Evolutionary conservation across 2,329 filamentous ascomycete species (phyloP).

Genomic region (Arthrinium phaeospermum): DNA sequence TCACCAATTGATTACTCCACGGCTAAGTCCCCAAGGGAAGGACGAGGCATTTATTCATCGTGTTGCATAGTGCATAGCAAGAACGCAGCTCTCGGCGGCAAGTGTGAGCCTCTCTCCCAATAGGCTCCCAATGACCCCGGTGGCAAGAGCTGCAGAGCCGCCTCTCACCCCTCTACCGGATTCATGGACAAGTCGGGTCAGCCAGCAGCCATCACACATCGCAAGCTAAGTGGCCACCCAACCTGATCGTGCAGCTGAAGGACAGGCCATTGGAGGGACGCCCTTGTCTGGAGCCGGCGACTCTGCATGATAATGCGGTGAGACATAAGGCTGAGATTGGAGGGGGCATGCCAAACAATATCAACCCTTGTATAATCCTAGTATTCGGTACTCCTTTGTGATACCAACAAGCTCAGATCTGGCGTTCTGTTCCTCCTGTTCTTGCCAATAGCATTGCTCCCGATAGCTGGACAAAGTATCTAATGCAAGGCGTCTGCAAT

Average conservation of each 20-base stretch:
- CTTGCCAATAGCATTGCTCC: too few relatives aligned
- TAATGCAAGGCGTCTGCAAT: not conserved
- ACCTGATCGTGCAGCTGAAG: not conserved
- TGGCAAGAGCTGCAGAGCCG: conserved; percentile 1
- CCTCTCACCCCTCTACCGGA: not conserved
- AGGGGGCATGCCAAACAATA: not conserved
- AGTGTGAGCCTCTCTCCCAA: not conserved
- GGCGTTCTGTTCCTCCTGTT: not conserved
- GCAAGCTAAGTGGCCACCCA: not conserved
- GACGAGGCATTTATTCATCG: not conserved
- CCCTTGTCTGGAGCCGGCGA: not conserved
- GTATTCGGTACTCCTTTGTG: not conserved
- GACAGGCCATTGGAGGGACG: not conserved
- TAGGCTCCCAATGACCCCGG: too few relatives aligned
- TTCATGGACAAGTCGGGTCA: not conserved
- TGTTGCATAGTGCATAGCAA: not conserved
- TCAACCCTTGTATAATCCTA: not conserved
- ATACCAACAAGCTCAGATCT: not conserved
- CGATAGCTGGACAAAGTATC: not conserved
- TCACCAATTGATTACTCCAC: not conserved
- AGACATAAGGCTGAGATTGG: conserved; percentile 13
- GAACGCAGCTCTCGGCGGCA: not conserved
- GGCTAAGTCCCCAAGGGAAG: not conserved
- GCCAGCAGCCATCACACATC: not conserved
- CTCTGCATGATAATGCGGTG: conserved; percentile 4